phyloP scores from a whole-genome alignment of 164 flowering plant genomes.

The Magnolia kwangsiensis region DNA sequence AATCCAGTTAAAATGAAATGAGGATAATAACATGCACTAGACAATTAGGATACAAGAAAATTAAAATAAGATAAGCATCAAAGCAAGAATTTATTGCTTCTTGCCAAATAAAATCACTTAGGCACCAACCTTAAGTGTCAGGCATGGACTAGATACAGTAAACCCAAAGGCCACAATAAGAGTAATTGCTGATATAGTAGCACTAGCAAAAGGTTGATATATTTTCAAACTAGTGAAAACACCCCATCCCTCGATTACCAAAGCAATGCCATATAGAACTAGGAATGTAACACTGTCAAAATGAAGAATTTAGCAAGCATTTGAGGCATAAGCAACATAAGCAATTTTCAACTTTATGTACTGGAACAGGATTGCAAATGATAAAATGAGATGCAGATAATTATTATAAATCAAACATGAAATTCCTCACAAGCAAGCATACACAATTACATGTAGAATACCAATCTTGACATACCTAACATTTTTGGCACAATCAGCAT shows the following conservation, averaged over 20 bases:
- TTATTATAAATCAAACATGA: not conserved
- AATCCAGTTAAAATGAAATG: too few species aligned
- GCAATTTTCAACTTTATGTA: not conserved
- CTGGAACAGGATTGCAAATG: not conserved
- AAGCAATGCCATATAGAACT: conserved; percentile 89
- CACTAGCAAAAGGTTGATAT: conserved; percentile 98
- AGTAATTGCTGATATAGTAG: conserved; percentile 96
- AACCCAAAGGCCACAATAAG: conserved; percentile 98
- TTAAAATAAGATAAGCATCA: too few species aligned
- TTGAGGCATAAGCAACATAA: conserved; percentile 6
- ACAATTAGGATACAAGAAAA: too few species aligned
- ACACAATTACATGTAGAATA: too few species aligned
- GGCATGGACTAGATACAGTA: conserved; percentile 98
- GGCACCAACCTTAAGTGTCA: conserved; percentile 78
- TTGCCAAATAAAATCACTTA: not conserved
- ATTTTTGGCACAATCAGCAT: too few species aligned
- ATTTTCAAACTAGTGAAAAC: conserved; percentile 94
- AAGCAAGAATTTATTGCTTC: too few species aligned
- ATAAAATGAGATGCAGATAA: not conserved
- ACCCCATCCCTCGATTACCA: conserved; percentile 99
- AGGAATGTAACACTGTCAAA: conserved; percentile 83
- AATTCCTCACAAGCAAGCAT: too few species aligned
- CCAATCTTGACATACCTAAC: too few species aligned
- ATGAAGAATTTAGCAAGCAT: conserved; percentile 12
- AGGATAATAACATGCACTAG: too few species aligned